Conservation (phyloP, 768 basidiomycete species). For the Hericium alpestre region DNA sequence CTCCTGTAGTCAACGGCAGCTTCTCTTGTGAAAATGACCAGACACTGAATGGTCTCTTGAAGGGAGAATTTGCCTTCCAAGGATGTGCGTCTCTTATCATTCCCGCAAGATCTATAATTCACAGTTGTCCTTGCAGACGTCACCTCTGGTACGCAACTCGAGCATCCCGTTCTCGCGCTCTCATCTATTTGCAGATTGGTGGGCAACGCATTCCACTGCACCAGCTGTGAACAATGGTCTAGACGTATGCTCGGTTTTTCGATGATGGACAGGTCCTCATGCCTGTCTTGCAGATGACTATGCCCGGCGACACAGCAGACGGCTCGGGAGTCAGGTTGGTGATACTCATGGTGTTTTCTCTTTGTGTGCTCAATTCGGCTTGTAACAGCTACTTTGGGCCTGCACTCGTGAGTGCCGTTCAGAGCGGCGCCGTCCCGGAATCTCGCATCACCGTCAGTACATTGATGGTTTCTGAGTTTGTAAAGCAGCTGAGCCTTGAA, state of each 20-base stretch:
- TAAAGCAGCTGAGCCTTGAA: not conserved
- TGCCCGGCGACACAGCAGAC: constrained; percentile 7
- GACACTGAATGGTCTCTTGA: constrained; percentile 8
- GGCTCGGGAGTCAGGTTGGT: not conserved
- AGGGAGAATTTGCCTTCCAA: constrained; percentile 8
- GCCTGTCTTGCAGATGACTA: constrained; percentile 5
- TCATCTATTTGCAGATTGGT: constrained; percentile 4
- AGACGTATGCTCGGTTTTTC: not conserved
- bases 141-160: constrained; percentile 2
- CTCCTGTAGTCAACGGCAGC: constrained; percentile 7
- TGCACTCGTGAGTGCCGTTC: constrained; percentile 6
- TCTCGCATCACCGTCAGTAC: constrained; percentile 11
- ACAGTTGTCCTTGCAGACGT: constrained; percentile 2
- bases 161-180: not conserved
- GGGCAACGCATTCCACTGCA: constrained; percentile 7
- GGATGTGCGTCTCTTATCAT: constrained; percentile 7
- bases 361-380: not conserved
- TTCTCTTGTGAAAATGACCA: constrained; percentile 8
- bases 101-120: not conserved
- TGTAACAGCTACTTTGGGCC: constrained; percentile 8
- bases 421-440: constrained; percentile 2
- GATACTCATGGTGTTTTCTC: not conserved
- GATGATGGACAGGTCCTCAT: not conserved
- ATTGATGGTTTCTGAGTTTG: not conserved
- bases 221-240: constrained; percentile 5